Base-by-base conservation (phyloP, 805 yeast species). In the Cyberlindnera maclurae region DNA sequence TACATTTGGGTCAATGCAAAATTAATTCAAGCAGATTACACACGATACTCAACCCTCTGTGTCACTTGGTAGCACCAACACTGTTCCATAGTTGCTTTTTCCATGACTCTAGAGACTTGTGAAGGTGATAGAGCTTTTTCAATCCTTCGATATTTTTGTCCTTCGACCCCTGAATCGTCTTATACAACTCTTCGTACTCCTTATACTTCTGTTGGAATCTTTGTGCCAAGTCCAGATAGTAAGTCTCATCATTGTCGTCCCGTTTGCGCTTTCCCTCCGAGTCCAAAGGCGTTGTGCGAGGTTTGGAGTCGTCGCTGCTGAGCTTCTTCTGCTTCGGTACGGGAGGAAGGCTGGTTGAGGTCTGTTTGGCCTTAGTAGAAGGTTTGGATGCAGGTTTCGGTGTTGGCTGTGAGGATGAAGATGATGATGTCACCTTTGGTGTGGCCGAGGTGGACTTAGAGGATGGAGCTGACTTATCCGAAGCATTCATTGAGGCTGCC, bases 31-130 rank as follows among this genome's bases (percentile, higher is more conserved):
- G 24, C 8, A 20, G 8, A 8, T 8, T 5, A 20, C 24, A 6
- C 5, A 8, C 24, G 8, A 20, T 20, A 8, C 8, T 20, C 24
- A 20, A n/a, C n/a, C n/a, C n/a, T n/a, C n/a, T n/a, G n/a, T 20
- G 8, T 20, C 24, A 20, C 24, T 20, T 20, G 24, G 31, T 29
- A 6, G 16, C 15, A 15, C 26, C 7, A 34, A 45, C 51, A 36
- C 52, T 54, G 42, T 68, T 73, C 80, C 80, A 75, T 15, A 77
- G 60, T 47, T 68, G 64, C 42, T 64, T 65, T 54, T 77, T 77
- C 81, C 81, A 75, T 30, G 66, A 65, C 15, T 71, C 65, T 36
- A 78, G 57, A 31, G 65, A 63, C 26, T 66, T 67, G 54, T 77
- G 83, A 57, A 77, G 51, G 36, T 68, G 68, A 50, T 67, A 63